Evolutionary conservation across 441 rosid genomes (phyloP).

Genomic region (Gossypium laxum): DNA sequence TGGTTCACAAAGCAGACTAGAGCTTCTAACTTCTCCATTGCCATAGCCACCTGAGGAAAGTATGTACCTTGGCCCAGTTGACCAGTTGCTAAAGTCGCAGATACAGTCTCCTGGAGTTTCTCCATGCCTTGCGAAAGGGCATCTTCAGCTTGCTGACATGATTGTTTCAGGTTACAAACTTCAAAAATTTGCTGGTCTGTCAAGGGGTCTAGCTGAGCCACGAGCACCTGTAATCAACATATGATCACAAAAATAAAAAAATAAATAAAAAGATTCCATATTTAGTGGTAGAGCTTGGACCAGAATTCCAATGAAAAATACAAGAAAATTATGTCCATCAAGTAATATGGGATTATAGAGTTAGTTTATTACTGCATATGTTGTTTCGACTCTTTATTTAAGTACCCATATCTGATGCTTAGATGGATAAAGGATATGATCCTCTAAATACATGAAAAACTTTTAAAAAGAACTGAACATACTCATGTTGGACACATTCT

Average conservation of each 20-base stretch:
- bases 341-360: neutral
- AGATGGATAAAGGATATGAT: neutral
- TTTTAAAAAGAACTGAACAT: neutral
- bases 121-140: conserved; percentile 92
- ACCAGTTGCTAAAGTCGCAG: conserved; percentile 53
- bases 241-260: neutral
- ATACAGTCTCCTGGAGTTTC: conserved; percentile 55
- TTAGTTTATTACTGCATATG: neutral
- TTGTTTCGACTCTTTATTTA: neutral
- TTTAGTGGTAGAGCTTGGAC: neutral
- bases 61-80: conserved; percentile 47
- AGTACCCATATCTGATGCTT: neutral
- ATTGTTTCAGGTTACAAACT: conserved; percentile 43
- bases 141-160: conserved; percentile 92
- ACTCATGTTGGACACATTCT: neutral
- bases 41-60: conserved; percentile 45
- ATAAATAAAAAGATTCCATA: neutral
- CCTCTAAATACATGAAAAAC: neutral
- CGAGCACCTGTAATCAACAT: conserved; percentile 47
- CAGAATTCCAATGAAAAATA: neutral
- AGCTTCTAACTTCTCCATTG: conserved; percentile 65
- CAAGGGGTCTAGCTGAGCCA: conserved; percentile 57
- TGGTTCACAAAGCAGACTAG: conserved; percentile 68
- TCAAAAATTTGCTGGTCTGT: conserved; percentile 54
- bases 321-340: neutral